These are phyloP conservation scores for Phaeomoniella chlamydospora DNA, from an alignment of 2,329 filamentous ascomycete species.

Conservation along the genomic window DNA sequence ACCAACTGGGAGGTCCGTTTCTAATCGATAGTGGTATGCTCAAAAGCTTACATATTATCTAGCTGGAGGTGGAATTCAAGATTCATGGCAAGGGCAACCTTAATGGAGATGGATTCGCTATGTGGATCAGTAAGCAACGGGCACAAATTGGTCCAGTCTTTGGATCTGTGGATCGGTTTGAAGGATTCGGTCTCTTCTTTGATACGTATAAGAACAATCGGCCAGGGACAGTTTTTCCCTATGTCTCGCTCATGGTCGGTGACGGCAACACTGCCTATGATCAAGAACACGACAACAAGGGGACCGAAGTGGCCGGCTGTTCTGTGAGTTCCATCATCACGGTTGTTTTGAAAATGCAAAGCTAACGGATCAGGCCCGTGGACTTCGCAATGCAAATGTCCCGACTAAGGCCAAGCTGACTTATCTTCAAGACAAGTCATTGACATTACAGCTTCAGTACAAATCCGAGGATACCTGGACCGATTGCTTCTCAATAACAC, in stretches of 20 bases:
- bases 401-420: conserved; percentile 80
- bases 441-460: conserved; percentile 88
- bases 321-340: conserved; percentile 39
- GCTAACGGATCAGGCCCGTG: conserved; percentile 69
- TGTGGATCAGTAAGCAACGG: conserved; percentile 95
- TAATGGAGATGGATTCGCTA: conserved; percentile 89
- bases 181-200: conserved; percentile 88
- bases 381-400: conserved; percentile 64
- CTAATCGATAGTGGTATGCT: not conserved
- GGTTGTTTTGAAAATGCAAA: no score
- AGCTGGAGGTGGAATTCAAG: conserved; percentile 88
- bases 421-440: conserved; percentile 90
- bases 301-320: conserved; percentile 83
- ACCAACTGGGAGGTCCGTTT: conserved; percentile 79
- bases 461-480: conserved; percentile 81
- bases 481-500: conserved; percentile 62
- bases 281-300: conserved; percentile 87
- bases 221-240: conserved; percentile 87
- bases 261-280: conserved; percentile 84
- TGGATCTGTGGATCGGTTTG: conserved; percentile 74
- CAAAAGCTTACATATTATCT: no score
- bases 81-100: conserved; percentile 79
- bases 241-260: conserved; percentile 96
- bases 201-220: conserved; percentile 99
- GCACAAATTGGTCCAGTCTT: conserved; percentile 72